Base-by-base conservation (phyloP, 23 red algal genomes). In the Gracilariopsis chorda region DNA sequence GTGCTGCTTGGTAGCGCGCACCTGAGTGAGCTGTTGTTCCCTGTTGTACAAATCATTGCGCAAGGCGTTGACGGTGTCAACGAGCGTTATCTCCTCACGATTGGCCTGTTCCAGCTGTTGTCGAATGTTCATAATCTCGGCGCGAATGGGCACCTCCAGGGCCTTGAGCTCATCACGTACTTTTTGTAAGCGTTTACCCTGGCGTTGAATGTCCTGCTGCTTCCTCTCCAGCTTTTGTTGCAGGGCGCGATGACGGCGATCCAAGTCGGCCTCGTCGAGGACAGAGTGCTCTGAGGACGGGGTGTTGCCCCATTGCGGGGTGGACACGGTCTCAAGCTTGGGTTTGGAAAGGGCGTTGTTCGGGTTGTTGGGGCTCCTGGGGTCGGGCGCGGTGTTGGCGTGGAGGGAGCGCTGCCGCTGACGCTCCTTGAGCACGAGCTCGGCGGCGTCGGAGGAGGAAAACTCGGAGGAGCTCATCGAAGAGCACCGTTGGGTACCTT, bases 81-180 rank as follows among this genome's bases (percentile, higher is more conserved):
- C 92, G 7, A 84, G 46, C 17, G 45, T 56, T 21, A 55, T 75
- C 45, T 95, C 93, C 45, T 49, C 24, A 12, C 78, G 72, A 41
- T 90, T 90, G 41, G 86, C 71, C 17, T 84, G 78, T 70, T 95
- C 93, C 36, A 95, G 48, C 13, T 53, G 51, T 44, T 76, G 76
- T 10, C 93, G 78, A 45, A 91, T 52, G 1, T 69, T 28, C 79
- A 95, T 90, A 34, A 95, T 95, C 73, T 95, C 93, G 14, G 67
- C 57, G 52, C 90, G 90, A 61, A 95, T 83, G 30, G 93, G 93
- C 62, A 77, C 61, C 53, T 95, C 93, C 17, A 95, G 61, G 25
- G 79, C 84, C 79, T 81, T 84, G 25, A 95, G 80, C 28, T 89
- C 84, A 3, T 65, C 85, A 58, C 88, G 87, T 4, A 95, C 85